Evolutionary conservation across 2,329 filamentous ascomycete genomes (phyloP), one percentile per base, ranked within the genome.

Genomic region (Cladobotryum protrusum): DNA sequence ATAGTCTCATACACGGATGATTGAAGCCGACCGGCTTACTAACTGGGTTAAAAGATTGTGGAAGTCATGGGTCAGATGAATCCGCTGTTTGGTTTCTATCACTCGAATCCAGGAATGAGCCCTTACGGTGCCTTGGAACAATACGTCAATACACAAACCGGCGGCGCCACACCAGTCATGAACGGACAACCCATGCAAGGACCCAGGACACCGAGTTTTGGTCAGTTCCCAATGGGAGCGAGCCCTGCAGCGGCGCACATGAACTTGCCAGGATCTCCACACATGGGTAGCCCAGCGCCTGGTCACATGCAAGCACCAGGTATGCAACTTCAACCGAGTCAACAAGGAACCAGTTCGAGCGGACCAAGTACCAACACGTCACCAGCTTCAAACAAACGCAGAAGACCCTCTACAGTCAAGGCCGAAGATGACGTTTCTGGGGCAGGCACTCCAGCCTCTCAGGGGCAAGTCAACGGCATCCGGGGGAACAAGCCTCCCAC

Each of bases 1-100:
- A 40, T 18, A 4, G n/a, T 34, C 15, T 19, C 43, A 14, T 53
- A n/a, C 14, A 19, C 3, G 5, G 29, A 35, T 33, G 19, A 17
- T 7, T 32, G 9, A 34, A 9, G n/a, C 13, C n/a, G 17, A 24
- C 19, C 7, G 43, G 47, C 33, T 46, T 49, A 52, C 57, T 50
- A 47, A 45, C 49, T 32, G 3, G 32, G 43, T 56, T 54, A 32
- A 61, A n/a, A 83, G 79, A 76, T 84, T 61, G 78, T 79, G 49
- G 82, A 85, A 62, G 80, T 85, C 37, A 78, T 85, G 71, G 78
- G 79, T 51, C 79, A 83, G 61, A 84, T 85, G 81, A 81, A 77
- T 57, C 79, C 80, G 2, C 66, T 86, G 4, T 84, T 86, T 63
- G 66, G 64, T 45, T 84, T 75, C 57, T 80, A 73, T 42, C 78